phyloP scores from a whole-genome alignment of 176 grass and related monocot species.

The Tuctoria greenei region DNA sequence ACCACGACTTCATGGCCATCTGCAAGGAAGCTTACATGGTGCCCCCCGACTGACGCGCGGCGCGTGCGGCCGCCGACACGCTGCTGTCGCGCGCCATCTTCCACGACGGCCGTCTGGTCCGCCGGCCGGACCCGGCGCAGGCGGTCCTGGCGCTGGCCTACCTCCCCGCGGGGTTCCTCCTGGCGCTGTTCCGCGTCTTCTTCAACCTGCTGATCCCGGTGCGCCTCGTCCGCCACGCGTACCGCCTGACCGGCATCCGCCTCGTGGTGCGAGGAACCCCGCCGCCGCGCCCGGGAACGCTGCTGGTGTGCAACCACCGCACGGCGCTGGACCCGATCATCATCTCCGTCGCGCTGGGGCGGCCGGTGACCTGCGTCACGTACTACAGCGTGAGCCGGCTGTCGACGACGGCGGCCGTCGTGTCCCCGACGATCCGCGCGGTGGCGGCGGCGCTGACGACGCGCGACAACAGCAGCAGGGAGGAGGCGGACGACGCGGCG shows the following conservation, averaged over 20 bases:
- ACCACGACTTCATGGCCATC: slow-evolving; percentile 88
- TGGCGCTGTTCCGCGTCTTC: slow-evolving; percentile 76
- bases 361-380: slow-evolving; percentile 61
- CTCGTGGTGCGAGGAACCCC: slow-evolving; percentile 58
- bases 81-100: slow-evolving; percentile 59
- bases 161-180: slow-evolving; percentile 62
- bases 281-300: slow-evolving; percentile 45
- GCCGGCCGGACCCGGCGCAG: slow-evolving; percentile 50
- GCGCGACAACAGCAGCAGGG: too few species aligned
- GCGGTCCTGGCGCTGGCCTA: slow-evolving; percentile 65
- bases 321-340: slow-evolving; percentile 84
- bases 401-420: slow-evolving; percentile 40
- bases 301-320: slow-evolving; percentile 90
- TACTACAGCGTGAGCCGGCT: slow-evolving; percentile 69
- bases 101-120: slow-evolving; percentile 89
- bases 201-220: slow-evolving; percentile 57
- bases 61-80: slow-evolving; percentile 37
- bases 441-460: slow-evolving; percentile 53
- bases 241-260: slow-evolving; percentile 67
- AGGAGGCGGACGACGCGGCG: slow-evolving; percentile 41
- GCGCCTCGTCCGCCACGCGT: slow-evolving; percentile 60
- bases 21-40: slow-evolving; percentile 99
- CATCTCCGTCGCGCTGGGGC: slow-evolving; percentile 64
- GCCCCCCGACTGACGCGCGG: slow-evolving; percentile 46
- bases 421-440: slow-evolving; percentile 59